phyloP scores from a whole-genome alignment of 305 asterid genomes.

The Striga hermonthica region DNA sequence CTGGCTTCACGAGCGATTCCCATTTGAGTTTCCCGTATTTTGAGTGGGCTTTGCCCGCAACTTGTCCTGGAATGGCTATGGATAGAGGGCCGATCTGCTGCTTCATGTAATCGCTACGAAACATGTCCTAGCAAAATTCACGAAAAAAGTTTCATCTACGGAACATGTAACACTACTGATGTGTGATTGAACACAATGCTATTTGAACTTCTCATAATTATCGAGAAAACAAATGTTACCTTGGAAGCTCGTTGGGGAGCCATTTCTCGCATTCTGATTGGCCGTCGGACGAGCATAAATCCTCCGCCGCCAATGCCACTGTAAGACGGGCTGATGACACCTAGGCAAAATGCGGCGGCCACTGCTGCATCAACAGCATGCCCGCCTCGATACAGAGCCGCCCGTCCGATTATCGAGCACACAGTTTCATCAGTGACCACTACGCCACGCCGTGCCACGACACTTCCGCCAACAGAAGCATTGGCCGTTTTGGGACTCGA shows the following conservation, averaged over 20 bases:
- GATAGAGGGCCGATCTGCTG: background rate
- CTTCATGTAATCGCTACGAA: too few relatives aligned
- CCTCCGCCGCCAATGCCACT: slow-evolving; percentile 52
- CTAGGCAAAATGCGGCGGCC: slow-evolving; percentile 45
- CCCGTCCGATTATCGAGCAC: slow-evolving; percentile 39
- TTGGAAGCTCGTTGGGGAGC: slow-evolving; percentile 36
- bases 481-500: background rate
- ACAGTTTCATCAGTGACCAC: slow-evolving; percentile 44
- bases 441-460: slow-evolving; percentile 27
- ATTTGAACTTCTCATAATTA: too few relatives aligned
- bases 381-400: slow-evolving; percentile 36
- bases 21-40: slow-evolving; percentile 40
- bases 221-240: slow-evolving; percentile 28
- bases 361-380: slow-evolving; percentile 49
- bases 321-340: slow-evolving; percentile 43
- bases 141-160: too few relatives aligned
- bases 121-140: too few relatives aligned
- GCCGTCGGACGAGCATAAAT: slow-evolving; percentile 40
- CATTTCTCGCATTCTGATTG: slow-evolving; percentile 37
- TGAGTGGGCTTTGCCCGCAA: slow-evolving; percentile 41
- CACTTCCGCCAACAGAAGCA: too few relatives aligned
- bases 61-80: slow-evolving; percentile 42
- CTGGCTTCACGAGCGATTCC: slow-evolving; percentile 16
- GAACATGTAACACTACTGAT: too few relatives aligned
- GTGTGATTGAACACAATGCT: too few relatives aligned